Percentiles rank a stretch among this genome's conserved stretches.
Evolutionary conservation across 2,329 filamentous ascomycete genomes (phyloP).

Genomic region (Dryadomyces quercivorus): DNA sequence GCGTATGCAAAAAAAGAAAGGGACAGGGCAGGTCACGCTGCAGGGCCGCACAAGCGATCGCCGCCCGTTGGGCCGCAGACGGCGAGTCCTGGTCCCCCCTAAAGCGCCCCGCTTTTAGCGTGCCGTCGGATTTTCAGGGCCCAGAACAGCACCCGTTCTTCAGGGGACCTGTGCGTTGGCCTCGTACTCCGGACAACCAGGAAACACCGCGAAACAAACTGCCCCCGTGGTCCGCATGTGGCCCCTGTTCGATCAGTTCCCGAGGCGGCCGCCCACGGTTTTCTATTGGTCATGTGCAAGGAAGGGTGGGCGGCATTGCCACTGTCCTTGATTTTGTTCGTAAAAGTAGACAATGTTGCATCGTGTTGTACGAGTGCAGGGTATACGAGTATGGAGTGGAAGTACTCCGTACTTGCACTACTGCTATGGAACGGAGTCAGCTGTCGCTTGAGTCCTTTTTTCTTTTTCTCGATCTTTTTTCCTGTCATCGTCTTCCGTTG

Average conservation of each 20-base stretch:
- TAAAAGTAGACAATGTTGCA: neutral
- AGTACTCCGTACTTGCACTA: too few relatives aligned
- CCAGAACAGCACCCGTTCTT: neutral
- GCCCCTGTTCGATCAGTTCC: neutral
- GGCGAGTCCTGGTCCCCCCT: neutral
- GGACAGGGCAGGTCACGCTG: constrained; percentile 1
- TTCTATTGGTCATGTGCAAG: neutral
- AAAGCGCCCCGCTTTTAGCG: neutral
- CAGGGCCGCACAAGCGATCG: neutral
- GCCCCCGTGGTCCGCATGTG: too few relatives aligned
- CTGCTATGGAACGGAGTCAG: too few relatives aligned
- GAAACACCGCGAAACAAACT: neutral
- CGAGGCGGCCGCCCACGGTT: neutral
- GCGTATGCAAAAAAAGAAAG: neutral
- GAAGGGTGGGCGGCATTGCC: neutral
- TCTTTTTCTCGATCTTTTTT: too few relatives aligned
- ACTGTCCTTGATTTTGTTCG: neutral
- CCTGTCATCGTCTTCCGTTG: too few relatives aligned
- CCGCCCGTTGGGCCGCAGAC: neutral
- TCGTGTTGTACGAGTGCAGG: too few relatives aligned
- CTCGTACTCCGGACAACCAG: neutral
- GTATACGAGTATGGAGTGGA: too few relatives aligned
- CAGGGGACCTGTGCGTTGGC: neutral
- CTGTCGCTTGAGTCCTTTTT: too few relatives aligned
- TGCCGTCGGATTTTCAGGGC: neutral